These are phyloP conservation scores for Populus nigra DNA, from an alignment of 345 rosid genomes.

Conservation along the genomic window DNA sequence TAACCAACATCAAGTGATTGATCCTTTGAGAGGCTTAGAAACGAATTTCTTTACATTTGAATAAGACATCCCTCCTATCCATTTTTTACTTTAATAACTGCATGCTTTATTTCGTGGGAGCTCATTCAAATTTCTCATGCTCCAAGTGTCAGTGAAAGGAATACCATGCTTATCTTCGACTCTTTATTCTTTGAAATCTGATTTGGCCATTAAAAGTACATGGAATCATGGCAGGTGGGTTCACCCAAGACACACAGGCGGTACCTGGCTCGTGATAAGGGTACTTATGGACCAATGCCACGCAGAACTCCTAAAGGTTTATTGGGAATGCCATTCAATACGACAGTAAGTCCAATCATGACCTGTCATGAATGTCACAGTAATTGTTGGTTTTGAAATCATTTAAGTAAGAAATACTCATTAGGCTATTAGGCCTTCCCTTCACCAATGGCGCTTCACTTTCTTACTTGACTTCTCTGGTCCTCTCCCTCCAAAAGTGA, in stretches of 20 bases:
- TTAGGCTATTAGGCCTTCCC: not conserved
- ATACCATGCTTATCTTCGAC: not conserved
- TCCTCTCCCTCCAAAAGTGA: not conserved
- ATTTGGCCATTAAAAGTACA: not conserved
- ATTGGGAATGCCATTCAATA: slow-evolving; percentile 93
- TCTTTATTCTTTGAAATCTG: not conserved
- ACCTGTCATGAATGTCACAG: not conserved
- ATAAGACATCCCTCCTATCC: not conserved
- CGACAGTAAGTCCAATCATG: slow-evolving; percentile 52
- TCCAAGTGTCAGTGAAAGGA: not conserved
- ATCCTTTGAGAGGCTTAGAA: not conserved
- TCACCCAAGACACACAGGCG: slow-evolving; percentile 91
- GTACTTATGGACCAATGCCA: slow-evolving; percentile 96
- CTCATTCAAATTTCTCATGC: not conserved
- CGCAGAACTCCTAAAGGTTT: slow-evolving; percentile 82
- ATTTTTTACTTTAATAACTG: not conserved
- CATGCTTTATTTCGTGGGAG: not conserved
- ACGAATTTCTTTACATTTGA: not conserved
- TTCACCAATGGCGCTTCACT: not conserved
- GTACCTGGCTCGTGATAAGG: slow-evolving; percentile 74
- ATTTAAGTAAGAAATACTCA: not conserved
- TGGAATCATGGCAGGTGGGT: slow-evolving; percentile 52
- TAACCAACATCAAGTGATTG: not conserved
- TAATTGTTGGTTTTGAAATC: not conserved
- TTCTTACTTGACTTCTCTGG: not conserved